These are phyloP conservation scores for Rhodosporidiobolus odoratus DNA, from an alignment of 768 basidiomycete genomes.

Conservation along the genomic window DNA sequence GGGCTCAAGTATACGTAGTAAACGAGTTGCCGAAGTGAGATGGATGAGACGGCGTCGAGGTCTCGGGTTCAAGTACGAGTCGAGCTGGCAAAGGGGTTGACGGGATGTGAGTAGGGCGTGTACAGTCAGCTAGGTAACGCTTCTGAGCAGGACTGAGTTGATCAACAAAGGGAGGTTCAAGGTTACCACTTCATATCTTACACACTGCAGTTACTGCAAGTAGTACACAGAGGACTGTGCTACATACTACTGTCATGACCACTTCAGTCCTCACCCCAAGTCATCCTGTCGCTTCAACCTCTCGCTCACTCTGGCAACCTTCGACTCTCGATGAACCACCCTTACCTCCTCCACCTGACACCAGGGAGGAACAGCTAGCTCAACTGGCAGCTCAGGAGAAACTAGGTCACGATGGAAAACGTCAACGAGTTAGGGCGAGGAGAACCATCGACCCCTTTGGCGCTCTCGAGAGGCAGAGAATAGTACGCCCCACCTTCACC, in stretches of 20 bases:
- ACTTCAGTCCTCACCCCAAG: not conserved
- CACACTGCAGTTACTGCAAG: too few species aligned
- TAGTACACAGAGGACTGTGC: too few species aligned
- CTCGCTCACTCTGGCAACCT: slow-evolving; percentile 62
- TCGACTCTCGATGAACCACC: slow-evolving; percentile 60
- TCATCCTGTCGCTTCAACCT: not conserved
- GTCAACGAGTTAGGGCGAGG: slow-evolving; percentile 54
- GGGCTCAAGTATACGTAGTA: too few species aligned
- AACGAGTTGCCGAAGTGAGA: too few species aligned
- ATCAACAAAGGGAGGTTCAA: too few species aligned
- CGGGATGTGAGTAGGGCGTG: too few species aligned
- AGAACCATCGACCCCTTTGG: slow-evolving; percentile 93
- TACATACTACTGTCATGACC: not conserved
- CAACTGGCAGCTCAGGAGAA: slow-evolving; percentile 70
- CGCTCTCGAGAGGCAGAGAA: slow-evolving; percentile 73
- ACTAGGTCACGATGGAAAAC: slow-evolving; percentile 45
- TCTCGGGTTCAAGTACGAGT: too few species aligned
- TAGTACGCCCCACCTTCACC: slow-evolving; percentile 60
- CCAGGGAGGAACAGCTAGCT: slow-evolving; percentile 72
- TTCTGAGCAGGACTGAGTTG: too few species aligned
- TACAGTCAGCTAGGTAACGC: too few species aligned
- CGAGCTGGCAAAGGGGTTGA: too few species aligned
- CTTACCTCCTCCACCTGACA: slow-evolving; percentile 69
- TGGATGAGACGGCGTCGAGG: too few species aligned
- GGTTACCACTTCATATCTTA: too few species aligned